Base-by-base conservation (phyloP, 164 flowering plant species). In the Cinnamomum chago region DNA sequence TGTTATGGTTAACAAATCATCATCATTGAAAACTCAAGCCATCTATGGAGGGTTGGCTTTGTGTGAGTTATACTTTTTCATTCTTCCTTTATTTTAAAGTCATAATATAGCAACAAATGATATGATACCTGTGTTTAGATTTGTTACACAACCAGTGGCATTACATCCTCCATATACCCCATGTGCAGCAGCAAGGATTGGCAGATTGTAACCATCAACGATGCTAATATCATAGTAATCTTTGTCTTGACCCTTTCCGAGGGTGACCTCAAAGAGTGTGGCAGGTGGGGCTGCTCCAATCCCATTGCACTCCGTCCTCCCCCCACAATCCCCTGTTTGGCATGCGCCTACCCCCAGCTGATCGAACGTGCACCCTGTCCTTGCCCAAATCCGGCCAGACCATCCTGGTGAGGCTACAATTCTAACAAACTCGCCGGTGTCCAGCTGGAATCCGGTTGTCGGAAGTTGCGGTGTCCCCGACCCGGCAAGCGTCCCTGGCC, bases 321-420 rank as follows among this genome's bases (percentile, higher is more conserved):
- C 92, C 0, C 90, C 93, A 64, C 97, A 91, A 52, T 92, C 98
- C 28, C 92, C 98, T 0, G 98, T 93, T 28, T 73, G 84, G 68
- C 97, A 92, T 2, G 75, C 65, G 7, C 97, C 95, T 0, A 28
- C 65, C 11, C 94, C 97, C 0, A 80, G 51, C 47, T 58, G 80
- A 65, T 88, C 90, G 40, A 92, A 93, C 0, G 33, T 75, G 86
- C 98, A 92, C 2, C 92, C 93, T 0, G 95, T 92, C 77, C 98
- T 81, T 0, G 85, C 97, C 97, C 95, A 93, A 3, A 93, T 84
- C 23, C 97, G 76, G 5, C 98, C 98, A 0, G 97, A 89, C 97
- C 97, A 93, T 9, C 91, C 93, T 3, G 89, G 86, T 67, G 68
- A 60, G 0, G 82, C 25, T 2, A 84, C 75, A 40, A 90, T 76